A percentile compares a stretch with the other conserved stretches of the same genome.
Evolutionary conservation across 768 basidiomycete species (phyloP).

Genomic region (Polyporus arcularius): DNA sequence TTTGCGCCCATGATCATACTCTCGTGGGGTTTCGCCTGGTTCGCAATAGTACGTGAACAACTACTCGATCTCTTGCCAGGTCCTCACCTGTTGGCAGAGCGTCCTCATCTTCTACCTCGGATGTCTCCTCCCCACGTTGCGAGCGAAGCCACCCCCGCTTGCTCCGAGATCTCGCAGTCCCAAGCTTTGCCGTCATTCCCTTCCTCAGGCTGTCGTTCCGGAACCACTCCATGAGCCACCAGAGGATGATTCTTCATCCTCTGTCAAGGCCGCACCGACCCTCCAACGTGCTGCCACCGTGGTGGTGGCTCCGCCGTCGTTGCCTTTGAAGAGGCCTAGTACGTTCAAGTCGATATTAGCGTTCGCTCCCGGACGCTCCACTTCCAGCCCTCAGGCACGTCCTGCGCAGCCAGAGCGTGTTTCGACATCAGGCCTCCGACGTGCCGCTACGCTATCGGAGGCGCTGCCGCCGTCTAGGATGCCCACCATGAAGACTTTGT

Average conservation of each 20-base stretch:
- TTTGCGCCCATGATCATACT: slow-evolving; percentile 11
- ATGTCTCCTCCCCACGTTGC: slow-evolving; percentile 5
- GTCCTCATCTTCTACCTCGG: slow-evolving; percentile 13
- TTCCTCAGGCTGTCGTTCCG: not conserved
- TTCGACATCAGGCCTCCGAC: not conserved
- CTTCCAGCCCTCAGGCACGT: too few relatives aligned
- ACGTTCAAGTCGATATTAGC: not conserved
- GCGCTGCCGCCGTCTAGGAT: too few relatives aligned
- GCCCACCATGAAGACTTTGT: not conserved
- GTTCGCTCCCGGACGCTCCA: too few relatives aligned
- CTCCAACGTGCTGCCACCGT: too few relatives aligned
- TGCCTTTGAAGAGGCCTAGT: not conserved
- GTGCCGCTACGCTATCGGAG: too few relatives aligned
- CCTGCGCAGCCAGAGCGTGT: not conserved
- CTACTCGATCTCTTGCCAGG: not conserved
- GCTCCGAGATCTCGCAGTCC: not conserved
- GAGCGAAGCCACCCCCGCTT: slow-evolving; percentile 6
- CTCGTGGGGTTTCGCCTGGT: slow-evolving; percentile 14
- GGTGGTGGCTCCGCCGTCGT: too few relatives aligned
- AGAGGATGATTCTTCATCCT: too few relatives aligned
- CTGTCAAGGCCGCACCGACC: too few relatives aligned
- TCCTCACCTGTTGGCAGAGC: slow-evolving; percentile 2
- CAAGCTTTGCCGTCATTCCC: not conserved
- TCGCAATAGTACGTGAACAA: slow-evolving; percentile 1
- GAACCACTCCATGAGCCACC: not conserved